phyloP scores from a whole-genome alignment of 345 rosid species.

The Turnera subulata region DNA sequence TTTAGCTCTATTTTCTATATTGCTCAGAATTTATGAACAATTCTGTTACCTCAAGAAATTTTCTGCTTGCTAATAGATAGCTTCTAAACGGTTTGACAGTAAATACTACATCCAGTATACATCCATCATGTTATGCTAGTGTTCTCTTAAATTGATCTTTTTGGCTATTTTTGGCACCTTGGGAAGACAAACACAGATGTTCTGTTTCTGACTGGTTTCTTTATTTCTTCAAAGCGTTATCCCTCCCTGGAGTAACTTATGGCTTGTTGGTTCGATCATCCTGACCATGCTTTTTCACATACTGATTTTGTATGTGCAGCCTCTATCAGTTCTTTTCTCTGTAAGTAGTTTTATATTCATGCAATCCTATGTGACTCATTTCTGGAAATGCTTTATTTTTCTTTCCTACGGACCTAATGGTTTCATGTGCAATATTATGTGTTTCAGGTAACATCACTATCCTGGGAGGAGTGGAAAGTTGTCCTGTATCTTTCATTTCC shows the following conservation, averaged over 20 bases:
- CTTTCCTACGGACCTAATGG: slow-evolving; percentile 6
- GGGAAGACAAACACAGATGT: neutral
- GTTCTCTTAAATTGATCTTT: neutral
- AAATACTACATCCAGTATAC: neutral
- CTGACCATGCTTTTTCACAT: slow-evolving; percentile 91
- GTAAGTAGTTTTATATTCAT: slow-evolving; percentile 46
- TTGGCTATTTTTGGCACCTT: neutral
- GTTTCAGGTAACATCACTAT: slow-evolving; percentile 83
- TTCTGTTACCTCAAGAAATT: neutral
- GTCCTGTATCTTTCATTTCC: slow-evolving; percentile 94
- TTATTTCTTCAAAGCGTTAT: slow-evolving; percentile 53
- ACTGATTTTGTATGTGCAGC: slow-evolving; percentile 73
- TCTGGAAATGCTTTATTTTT: neutral
- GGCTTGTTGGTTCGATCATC: slow-evolving; percentile 92
- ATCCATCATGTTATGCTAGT: neutral
- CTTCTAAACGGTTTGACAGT: neutral
- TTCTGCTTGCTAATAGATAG: neutral
- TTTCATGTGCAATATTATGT: slow-evolving; percentile 23
- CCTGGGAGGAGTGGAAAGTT: slow-evolving; percentile 87
- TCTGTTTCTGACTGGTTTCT: neutral
- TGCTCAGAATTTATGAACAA: neutral
- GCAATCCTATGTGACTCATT: slow-evolving; percentile 6
- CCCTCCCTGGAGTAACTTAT: slow-evolving; percentile 97
- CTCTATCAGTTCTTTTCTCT: slow-evolving; percentile 88
- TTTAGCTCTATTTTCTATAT: neutral